phyloP scores from a whole-genome alignment of 1,284 basidiomycete species.

The Puccinia hordei region DNA sequence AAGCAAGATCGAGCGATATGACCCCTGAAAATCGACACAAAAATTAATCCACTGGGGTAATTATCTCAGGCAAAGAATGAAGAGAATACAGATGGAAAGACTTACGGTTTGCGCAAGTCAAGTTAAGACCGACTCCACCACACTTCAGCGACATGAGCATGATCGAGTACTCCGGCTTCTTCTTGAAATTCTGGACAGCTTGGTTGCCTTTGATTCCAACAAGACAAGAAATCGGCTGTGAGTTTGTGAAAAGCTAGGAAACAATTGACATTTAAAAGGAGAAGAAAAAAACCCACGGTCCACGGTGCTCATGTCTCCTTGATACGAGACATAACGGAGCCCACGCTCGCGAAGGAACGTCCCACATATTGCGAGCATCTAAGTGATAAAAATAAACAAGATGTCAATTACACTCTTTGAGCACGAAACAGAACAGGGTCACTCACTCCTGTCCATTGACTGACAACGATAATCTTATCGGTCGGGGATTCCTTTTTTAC shows the following conservation, averaged over 20 bases:
- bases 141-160: slow-evolving; percentile 61
- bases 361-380: slow-evolving; percentile 21
- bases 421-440: not conserved
- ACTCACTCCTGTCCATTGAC: slow-evolving; percentile 67
- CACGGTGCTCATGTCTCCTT: slow-evolving; percentile 58
- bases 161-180: slow-evolving; percentile 55
- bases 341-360: slow-evolving; percentile 55
- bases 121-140: slow-evolving; percentile 58
- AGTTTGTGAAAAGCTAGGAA: no score
- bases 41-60: not conserved
- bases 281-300: slow-evolving; percentile 53
- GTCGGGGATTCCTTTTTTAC: slow-evolving; percentile 60
- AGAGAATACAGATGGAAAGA: not conserved
- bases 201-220: slow-evolving; percentile 40
- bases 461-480: slow-evolving; percentile 68
- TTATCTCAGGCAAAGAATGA: not conserved
- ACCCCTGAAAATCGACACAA: slow-evolving; percentile 57
- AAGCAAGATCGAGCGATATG: slow-evolving; percentile 68
- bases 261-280: no score
- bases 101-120: slow-evolving; percentile 40
- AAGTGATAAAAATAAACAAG: no score
- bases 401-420: not conserved
- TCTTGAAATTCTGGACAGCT: slow-evolving; percentile 54
- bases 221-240: no score
- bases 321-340: slow-evolving; percentile 65